Base-by-base conservation (phyloP, 2,329 filamentous ascomycete species). In the Stagonosporopsis chrysanthemi region DNA sequence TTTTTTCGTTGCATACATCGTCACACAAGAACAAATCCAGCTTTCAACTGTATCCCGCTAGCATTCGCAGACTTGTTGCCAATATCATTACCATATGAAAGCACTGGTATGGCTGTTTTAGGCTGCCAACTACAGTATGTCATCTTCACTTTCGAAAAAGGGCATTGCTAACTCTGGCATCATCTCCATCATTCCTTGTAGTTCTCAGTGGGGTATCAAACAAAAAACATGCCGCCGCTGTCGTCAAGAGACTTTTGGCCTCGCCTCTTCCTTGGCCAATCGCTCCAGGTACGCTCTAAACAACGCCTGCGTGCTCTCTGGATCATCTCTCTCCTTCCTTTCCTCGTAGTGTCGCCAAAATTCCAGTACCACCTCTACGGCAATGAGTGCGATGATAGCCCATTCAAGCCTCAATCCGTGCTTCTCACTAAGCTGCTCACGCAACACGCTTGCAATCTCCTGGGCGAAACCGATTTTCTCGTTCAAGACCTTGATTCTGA, bases 391-490 rank as follows among this genome's bases (percentile, higher is more conserved):
- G 68, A 99, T 98, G 74, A 99, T 98, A 68, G 96, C 96, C 90
- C 91, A 94, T 79, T 98, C 95, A 11, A 99, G 82, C 52, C 91
- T 84, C 28, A 93, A 86, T 15, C 91, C 90, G 72, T 98, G 92
- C 74, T 91, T 92, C 81, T 98, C 93, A 72, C 90, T 96, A 52
- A 96, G 83, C 73, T 93, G 88, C 75, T 97, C 92, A 56, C 95
- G 84, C 60, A 98, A 79, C 15, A 98, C 93, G 49, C 84, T 91
- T 6, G 95, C 92, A 74, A 97, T 97, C 76, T 98, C 94, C 71
- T 95, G 91, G 1, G 94, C 95, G 75, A 99, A 98, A 71, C 97
- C 94, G 86, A 99, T 96, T 80, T 96, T 96, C 79, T 96, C 91
- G 75, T 99, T 99, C 66, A 98, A 79, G 17, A 91, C 88, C 69